A percentile compares a stretch with the other conserved stretches of the same genome.
Evolutionary conservation across 257 asterid genomes (phyloP).

Genomic region (Anisodus acutangulus): DNA sequence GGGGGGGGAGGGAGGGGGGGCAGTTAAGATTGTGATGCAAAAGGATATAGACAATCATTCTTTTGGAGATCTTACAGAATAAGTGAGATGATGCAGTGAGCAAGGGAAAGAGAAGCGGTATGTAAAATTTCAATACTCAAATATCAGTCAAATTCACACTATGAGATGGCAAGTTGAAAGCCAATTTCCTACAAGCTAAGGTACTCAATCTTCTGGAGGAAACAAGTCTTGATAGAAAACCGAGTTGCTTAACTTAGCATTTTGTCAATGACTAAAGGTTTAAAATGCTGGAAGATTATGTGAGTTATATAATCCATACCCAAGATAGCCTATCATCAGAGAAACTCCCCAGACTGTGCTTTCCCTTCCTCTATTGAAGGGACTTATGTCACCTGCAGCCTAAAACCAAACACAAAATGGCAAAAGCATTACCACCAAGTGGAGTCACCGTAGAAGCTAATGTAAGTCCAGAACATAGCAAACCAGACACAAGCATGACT

Average conservation of each 20-base stretch:
- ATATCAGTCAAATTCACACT: not conserved
- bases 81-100: not conserved
- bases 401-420: constrained; percentile 44
- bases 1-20: not conserved
- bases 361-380: constrained; percentile 80
- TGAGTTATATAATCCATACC: constrained; percentile 56
- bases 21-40: not conserved
- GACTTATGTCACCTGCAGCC: constrained; percentile 86
- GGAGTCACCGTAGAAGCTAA: not conserved
- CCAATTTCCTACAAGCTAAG: not conserved
- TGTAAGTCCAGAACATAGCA: constrained; percentile 24
- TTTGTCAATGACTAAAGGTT: constrained; percentile 16
- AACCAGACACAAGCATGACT: not conserved
- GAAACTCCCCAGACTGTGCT: constrained; percentile 99
- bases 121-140: not conserved
- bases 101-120: not conserved
- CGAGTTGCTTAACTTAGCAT: not conserved
- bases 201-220: not conserved
- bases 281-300: constrained; percentile 22
- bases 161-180: constrained; percentile 2
- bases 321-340: constrained; percentile 96
- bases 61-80: not conserved
- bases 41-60: constrained; percentile 6
- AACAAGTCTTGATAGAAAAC: constrained; percentile 8
- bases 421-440: constrained; percentile 3